Evolutionary conservation across 2,329 filamentous ascomycete species (phyloP).

Genomic region (Xylariaceae sp.): DNA sequence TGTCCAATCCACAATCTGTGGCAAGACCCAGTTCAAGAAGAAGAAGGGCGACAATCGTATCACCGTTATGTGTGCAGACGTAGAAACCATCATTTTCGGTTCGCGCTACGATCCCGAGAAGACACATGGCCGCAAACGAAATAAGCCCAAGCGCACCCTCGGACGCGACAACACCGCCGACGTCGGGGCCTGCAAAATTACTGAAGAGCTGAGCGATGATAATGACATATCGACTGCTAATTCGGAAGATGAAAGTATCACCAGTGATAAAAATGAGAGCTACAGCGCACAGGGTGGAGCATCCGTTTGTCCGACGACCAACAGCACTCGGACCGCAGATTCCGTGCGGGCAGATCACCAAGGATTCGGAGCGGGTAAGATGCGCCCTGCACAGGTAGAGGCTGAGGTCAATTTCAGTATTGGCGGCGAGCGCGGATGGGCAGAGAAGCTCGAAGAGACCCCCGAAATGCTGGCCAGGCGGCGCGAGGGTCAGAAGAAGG

Average conservation of each 20-base stretch:
- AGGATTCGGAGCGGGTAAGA: constrained; percentile 33
- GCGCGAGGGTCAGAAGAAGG: constrained; percentile 43
- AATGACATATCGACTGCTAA: background rate
- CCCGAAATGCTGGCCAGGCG: constrained; percentile 48
- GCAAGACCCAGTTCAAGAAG: background rate
- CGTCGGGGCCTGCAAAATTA: constrained; percentile 37
- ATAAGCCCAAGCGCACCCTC: no score
- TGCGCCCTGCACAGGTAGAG: constrained; percentile 33
- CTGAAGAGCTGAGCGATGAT: constrained; percentile 34
- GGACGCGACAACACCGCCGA: no score
- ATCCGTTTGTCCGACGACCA: no score
- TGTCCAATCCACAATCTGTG: constrained; percentile 31
- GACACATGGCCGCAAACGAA: constrained; percentile 41
- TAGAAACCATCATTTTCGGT: constrained; percentile 49
- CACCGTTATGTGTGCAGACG: constrained; percentile 45
- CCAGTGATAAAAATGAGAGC: no score
- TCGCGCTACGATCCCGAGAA: constrained; percentile 41
- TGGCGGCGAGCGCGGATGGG: constrained; percentile 51
- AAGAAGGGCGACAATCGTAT: constrained; percentile 49
- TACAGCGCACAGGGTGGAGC: no score
- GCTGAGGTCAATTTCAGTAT: constrained; percentile 55
- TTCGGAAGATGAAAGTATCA: constrained; percentile 33
- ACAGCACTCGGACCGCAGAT: no score
- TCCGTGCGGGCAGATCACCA: background rate
- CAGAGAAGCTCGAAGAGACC: constrained; percentile 49